Evolutionary conservation across 2,329 filamentous ascomycete species (phyloP), one percentile per base, ranked within the genome.

Genomic region (Colletotrichum sp.): DNA sequence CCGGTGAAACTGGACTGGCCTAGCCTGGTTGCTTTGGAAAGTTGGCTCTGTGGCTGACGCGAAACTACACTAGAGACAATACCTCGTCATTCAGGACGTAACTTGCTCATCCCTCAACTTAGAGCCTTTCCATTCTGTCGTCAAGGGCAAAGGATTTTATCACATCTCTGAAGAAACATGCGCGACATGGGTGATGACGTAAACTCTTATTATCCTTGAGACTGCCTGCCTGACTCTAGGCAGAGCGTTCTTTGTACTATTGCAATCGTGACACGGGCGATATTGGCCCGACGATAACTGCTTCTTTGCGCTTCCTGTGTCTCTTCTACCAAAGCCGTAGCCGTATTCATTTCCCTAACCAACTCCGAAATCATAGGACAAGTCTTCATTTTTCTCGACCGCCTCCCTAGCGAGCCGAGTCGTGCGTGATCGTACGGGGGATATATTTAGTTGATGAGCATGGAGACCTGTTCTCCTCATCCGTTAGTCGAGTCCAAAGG

Each of bases 341-440:
- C 74, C 67, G 59, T 69, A 73, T 52, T 69, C 57, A 73, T 69
- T 74, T 69, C 64, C 74, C 59, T 49, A 30, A 57, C 64, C 57
- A 76, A 76, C 74, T 76, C 74, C 74, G 30, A 34, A 76, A 74
- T 60, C 64, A 52, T 65, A 24, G 52, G 73, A 59, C 71, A 73
- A 74, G 57, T 65, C 44, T 65, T 69, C 49, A 32, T 39, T 36
- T 26, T n/a, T 60, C 57, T 30, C 28, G 16, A 10, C 49, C n/a
- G 67, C 55, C 67, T 70, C 44, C 44, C 44, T 5, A 13, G 26
- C 39, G 24, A 64, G 74, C 34, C 59, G 44, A 44, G 30, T 62
- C 34, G 65, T 36, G 57, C 18, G 59, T 71, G 32, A 59, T 65
- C 24, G 26, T 69, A 69, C 70, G 65, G 21, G 6, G 18, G 21